A percentile compares a stretch with the other conserved stretches of the same genome.
Conservation (phyloP, 2,329 filamentous ascomycete species). For the Pyricularia pennisetigena region DNA sequence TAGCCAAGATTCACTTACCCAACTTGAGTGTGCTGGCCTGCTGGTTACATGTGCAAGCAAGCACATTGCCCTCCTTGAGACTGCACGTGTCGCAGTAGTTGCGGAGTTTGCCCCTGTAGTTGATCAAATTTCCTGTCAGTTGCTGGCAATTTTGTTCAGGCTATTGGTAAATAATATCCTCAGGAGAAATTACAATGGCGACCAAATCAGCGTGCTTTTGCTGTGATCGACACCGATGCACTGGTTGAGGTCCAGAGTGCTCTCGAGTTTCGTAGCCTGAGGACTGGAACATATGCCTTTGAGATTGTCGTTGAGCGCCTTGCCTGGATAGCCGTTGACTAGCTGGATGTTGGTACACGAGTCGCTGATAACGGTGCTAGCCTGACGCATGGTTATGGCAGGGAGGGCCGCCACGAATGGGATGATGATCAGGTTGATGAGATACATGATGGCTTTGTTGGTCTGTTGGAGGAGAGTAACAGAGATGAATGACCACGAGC, state of each 20-base stretch:
- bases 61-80: neutral
- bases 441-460: neutral
- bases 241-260: conserved; percentile 12
- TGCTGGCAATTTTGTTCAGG: neutral
- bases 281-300: conserved; percentile 4
- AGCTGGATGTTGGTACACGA: neutral
- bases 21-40: conserved; percentile 9
- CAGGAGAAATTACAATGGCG: conserved; percentile 7
- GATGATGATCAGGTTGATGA: neutral
- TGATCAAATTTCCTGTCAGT: neutral
- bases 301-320: conserved; percentile 5
- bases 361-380: neutral
- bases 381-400: neutral
- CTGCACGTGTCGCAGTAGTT: conserved; percentile 10
- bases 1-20: conserved; percentile 1
- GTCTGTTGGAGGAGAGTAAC: neutral
- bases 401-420: neutral
- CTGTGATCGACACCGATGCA: conserved; percentile 12
- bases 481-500: too few relatives aligned
- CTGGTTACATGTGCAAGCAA: conserved; percentile 9
- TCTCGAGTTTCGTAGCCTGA: conserved; percentile 2
- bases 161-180: neutral
- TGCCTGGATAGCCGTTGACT: neutral
- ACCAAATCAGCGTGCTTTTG: conserved; percentile 8
- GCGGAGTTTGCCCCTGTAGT: conserved; percentile 11